A percentile compares a stretch with the other conserved stretches of the same genome.
Evolutionary conservation across 345 rosid species (phyloP).

Genomic region (Aegle marmelos): DNA sequence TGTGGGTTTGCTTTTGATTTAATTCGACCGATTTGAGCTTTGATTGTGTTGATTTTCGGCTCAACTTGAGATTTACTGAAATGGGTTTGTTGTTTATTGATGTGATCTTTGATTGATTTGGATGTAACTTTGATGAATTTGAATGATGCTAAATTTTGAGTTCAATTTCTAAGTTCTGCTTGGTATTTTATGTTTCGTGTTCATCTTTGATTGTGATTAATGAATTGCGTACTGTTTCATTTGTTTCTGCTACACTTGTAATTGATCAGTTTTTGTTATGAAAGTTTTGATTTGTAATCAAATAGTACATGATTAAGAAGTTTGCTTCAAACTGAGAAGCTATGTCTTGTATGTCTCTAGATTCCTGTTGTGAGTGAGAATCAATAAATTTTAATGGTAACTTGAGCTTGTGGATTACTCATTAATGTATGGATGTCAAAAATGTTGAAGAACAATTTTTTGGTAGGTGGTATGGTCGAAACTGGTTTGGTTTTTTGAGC

Average conservation of each 20-base stretch:
- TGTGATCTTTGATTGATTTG: constrained; percentile 9
- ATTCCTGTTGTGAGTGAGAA: constrained; percentile 10
- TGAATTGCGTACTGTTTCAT: not conserved
- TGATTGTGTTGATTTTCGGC: constrained; percentile 10
- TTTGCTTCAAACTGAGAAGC: not conserved
- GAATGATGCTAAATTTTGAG: not conserved
- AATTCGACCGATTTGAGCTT: constrained; percentile 11
- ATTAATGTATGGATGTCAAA: not conserved
- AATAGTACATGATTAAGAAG: not conserved
- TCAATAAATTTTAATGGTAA: not conserved
- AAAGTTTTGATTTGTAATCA: not conserved
- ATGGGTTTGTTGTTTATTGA: constrained; percentile 8
- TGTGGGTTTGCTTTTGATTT: constrained; percentile 1
- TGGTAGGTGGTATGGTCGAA: not conserved
- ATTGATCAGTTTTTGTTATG: not conserved
- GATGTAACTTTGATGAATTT: not conserved
- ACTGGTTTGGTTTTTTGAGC: not conserved
- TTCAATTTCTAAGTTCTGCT: not conserved
- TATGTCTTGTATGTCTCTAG: not conserved
- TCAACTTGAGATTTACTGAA: not conserved
- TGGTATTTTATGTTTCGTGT: not conserved
- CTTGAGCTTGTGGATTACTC: not conserved
- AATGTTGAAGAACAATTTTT: not conserved
- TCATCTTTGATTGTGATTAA: not conserved
- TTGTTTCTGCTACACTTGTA: not conserved